Conservation (phyloP, 345 rosid species). For the Boechera stricta region DNA sequence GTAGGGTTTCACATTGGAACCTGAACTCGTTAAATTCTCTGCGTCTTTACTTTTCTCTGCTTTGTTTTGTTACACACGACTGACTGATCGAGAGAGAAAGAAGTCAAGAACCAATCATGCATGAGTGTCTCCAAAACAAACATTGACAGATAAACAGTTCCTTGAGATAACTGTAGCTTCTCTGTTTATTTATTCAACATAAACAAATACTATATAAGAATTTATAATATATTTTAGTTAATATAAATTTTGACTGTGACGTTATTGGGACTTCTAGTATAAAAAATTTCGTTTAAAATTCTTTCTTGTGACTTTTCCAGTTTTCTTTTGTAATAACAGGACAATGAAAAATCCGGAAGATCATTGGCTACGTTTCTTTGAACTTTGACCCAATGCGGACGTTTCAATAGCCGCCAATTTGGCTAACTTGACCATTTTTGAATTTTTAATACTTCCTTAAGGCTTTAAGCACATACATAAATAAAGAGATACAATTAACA, state of each 20-base stretch:
- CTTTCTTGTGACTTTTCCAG: conserved; percentile 1
- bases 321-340: neutral
- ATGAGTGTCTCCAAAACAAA: neutral
- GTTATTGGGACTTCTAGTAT: neutral
- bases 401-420: conserved; percentile 41
- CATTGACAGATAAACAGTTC: too few relatives aligned
- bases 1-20: neutral
- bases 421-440: conserved; percentile 36
- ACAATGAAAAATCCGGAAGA: neutral
- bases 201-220: too few relatives aligned
- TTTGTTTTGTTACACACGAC: neutral
- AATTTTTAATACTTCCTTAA: neutral
- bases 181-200: too few relatives aligned
- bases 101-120: neutral
- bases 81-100: neutral
- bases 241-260: neutral
- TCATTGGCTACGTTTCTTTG: conserved; percentile 30
- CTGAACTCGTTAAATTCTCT: too few relatives aligned
- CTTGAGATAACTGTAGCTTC: too few relatives aligned
- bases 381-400: conserved; percentile 35
- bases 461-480: neutral
- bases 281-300: neutral
- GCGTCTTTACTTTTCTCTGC: neutral
- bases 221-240: neutral
- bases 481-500: neutral